These are phyloP conservation scores for Microcyclosporella mali DNA, from an alignment of 2,329 filamentous ascomycete species.

Conservation along the genomic window DNA sequence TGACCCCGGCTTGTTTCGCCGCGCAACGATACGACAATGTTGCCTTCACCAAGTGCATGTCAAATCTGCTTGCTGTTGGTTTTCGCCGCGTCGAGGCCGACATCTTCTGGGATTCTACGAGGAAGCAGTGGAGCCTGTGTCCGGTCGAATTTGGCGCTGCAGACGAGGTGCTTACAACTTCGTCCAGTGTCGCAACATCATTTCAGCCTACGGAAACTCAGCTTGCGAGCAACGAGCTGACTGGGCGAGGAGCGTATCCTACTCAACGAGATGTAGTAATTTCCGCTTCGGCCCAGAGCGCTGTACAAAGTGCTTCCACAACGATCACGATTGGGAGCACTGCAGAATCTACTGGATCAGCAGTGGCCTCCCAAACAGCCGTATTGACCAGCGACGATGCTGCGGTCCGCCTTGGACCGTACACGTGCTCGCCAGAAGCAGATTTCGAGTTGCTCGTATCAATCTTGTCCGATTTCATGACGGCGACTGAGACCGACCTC, in stretches of 20 bases:
- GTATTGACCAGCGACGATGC: constrained; percentile 8
- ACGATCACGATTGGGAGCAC: no score
- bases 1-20: constrained; percentile 55
- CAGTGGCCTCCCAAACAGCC: no score
- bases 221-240: constrained; percentile 2
- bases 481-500: constrained; percentile 48
- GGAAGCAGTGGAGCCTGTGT: constrained; percentile 54
- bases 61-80: constrained; percentile 56
- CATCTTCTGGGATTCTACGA: constrained; percentile 56
- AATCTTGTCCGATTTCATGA: constrained; percentile 50
- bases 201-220: constrained; percentile 5
- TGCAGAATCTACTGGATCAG: no score
- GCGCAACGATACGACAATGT: constrained; percentile 48
- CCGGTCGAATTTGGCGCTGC: constrained; percentile 45
- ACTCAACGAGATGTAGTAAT: no score
- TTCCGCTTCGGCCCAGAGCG: no score
- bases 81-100: constrained; percentile 55
- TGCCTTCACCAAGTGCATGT: constrained; percentile 51
- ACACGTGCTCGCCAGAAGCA: constrained; percentile 48
- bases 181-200: constrained; percentile 9
- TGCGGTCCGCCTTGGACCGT: constrained; percentile 43
- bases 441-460: constrained; percentile 46
- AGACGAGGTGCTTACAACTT: constrained; percentile 10
- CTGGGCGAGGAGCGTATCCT: not conserved
- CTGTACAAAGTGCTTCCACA: no score